These are phyloP conservation scores for Fragilariopsis cylindrus DNA, from an alignment of 108 stramenopile genomes.

Conservation along the genomic window DNA sequence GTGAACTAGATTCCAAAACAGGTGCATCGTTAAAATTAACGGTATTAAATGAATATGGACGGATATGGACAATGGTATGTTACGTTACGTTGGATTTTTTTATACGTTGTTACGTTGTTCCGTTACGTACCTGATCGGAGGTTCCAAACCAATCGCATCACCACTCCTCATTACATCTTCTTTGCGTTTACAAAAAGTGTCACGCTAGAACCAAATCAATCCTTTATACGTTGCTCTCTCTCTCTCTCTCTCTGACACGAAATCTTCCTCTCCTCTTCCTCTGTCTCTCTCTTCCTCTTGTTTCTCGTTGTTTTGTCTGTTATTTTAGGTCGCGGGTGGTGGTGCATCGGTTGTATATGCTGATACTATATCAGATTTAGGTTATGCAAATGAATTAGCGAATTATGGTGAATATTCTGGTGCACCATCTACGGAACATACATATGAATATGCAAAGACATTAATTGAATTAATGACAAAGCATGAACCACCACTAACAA, in stretches of 20 bases:
- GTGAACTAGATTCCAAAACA: conserved; percentile 82
- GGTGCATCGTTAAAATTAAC: conserved; percentile 92
- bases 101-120: too few species aligned
- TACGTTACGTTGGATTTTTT: background rate
- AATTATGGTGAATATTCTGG: conserved; percentile 95
- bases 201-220: too few species aligned
- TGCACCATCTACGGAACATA: conserved; percentile 86
- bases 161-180: too few species aligned
- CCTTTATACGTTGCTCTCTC: too few species aligned
- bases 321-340: conserved; percentile 69
- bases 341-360: conserved; percentile 94
- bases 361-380: conserved; percentile 92
- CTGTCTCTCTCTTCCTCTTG: background rate
- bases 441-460: conserved; percentile 90
- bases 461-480: conserved; percentile 83
- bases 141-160: too few species aligned
- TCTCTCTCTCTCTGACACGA: too few species aligned
- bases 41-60: conserved; percentile 79
- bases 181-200: too few species aligned
- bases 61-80: conserved; percentile 90
- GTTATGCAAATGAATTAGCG: conserved; percentile 80
- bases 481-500: conserved; percentile 17
- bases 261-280: too few species aligned
- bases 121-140: too few species aligned
- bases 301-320: background rate